Evolutionary conservation across 306 rosid genomes (phyloP), one percentile per base, ranked within the genome.

Genomic region (Castanea mollissima): DNA sequence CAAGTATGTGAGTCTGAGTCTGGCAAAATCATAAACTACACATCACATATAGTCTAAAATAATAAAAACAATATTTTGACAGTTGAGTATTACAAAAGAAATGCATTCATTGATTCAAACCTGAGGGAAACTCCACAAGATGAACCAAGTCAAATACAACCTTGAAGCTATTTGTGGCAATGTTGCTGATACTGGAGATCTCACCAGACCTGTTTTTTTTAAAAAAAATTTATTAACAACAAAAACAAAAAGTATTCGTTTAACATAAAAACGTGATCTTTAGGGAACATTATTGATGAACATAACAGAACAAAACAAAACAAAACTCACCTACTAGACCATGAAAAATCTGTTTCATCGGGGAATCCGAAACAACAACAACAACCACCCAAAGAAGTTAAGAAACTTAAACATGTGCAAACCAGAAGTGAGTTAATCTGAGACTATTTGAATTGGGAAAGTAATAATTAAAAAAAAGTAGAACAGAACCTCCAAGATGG

Each of bases 61-160:
- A 57, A 27, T 1, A 54, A 76, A 29, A 71, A 56, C 57, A 72
- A 9, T 10, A 49, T 49, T 15, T 68, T 11, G 58, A 52, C 55
- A 32, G 12, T 31, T 62, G 25, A 51, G 29, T 46, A 35, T 15
- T n/a, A 12, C 14, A 21, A 69, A 73, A 79, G 19, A 55, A 77
- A 60, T 21, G 35, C 20, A 57, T 62, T 23, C 46, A 41, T 41
- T 41, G 46, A 41, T 41, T 41, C 54, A 49, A 49, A 93, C 99
- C 98, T 91, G 90, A 70, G 96, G 92, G 84, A 87, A 87, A 83
- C 98, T 95, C 93, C 93, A 93, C 80, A 95, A 78, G 83, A 95
- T 86, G 41, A 94, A 94, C 99, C 99, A 95, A 27, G 82, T 34
- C 77, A 95, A 68, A 83, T 73, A 95, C 86, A 95, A 54, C 75